Conservation (phyloP, 139 green algal genomes). For the Desmodesmus armatus region DNA sequence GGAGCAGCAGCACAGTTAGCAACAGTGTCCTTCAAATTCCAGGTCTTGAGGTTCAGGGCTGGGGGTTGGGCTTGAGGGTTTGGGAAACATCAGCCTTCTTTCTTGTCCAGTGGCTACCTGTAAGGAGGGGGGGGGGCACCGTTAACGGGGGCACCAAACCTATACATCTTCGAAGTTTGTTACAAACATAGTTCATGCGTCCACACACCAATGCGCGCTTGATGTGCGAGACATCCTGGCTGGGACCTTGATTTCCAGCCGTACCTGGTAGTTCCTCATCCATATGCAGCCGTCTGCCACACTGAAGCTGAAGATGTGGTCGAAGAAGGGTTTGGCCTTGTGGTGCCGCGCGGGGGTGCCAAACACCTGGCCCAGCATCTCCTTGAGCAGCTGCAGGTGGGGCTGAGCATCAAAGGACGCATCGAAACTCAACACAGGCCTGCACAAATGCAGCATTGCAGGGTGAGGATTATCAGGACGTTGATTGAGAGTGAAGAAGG, state of each 20-base stretch:
- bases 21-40: no score
- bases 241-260: neutral
- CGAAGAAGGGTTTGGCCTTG: constrained; percentile 97
- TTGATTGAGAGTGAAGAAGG: neutral
- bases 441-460: constrained; percentile 22
- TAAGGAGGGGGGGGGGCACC: no score
- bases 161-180: no score
- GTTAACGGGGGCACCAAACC: no score
- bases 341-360: constrained; percentile 88
- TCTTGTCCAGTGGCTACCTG: no score
- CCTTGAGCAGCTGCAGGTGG: constrained; percentile 93
- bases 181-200: no score
- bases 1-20: no score
- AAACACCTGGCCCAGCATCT: constrained; percentile 91
- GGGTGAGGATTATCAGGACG: neutral
- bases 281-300: constrained; percentile 91
- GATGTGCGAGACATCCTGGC: no score
- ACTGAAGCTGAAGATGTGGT: constrained; percentile 95
- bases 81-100: no score
- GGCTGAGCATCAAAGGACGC: constrained; percentile 90
- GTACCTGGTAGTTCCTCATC: constrained; percentile 98
- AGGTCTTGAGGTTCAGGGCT: no score
- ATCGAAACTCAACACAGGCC: constrained; percentile 70
- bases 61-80: no score
- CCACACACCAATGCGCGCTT: no score